Conservation (phyloP, 768 basidiomycete species). For the Calocybe cyanea region DNA sequence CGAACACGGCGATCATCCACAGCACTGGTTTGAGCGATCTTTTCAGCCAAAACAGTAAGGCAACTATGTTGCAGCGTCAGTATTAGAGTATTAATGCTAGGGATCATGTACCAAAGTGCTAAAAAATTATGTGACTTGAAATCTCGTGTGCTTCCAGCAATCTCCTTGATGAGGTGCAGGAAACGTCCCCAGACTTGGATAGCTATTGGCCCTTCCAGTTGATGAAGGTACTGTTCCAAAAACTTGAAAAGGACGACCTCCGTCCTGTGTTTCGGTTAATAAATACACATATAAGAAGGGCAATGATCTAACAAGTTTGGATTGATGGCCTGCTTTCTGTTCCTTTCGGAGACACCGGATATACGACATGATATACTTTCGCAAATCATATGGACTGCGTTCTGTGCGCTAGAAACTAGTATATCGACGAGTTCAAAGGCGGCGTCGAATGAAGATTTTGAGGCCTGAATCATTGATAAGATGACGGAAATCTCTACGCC, state of each 20-base stretch:
- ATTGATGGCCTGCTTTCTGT: slow-evolving; percentile 57
- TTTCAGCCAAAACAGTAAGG: slow-evolving; percentile 74
- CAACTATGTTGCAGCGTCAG: slow-evolving; percentile 42
- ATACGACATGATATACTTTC: slow-evolving; percentile 72
- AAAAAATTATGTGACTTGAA: slow-evolving; percentile 72
- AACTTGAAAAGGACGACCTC: slow-evolving; percentile 79
- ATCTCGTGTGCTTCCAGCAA: slow-evolving; percentile 59
- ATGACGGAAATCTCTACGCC: background rate
- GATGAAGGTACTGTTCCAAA: slow-evolving; percentile 78
- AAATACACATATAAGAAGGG: background rate
- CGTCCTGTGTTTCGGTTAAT: slow-evolving; percentile 39
- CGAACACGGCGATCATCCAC: slow-evolving; percentile 86
- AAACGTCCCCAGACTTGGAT: slow-evolving; percentile 89
- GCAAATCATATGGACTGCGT: slow-evolving; percentile 83
- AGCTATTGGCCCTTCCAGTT: slow-evolving; percentile 87
- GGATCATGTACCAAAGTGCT: slow-evolving; percentile 55
- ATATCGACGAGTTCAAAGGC: slow-evolving; percentile 83
- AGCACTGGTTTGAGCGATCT: slow-evolving; percentile 83
- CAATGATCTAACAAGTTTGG: slow-evolving; percentile 56
- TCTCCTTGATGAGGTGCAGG: slow-evolving; percentile 73
- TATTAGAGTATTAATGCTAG: slow-evolving; percentile 5
- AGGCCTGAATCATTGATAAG: slow-evolving; percentile 25
- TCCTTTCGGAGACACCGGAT: slow-evolving; percentile 51
- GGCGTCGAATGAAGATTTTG: slow-evolving; percentile 38
- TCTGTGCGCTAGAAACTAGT: slow-evolving; percentile 81